These are phyloP conservation scores for Xeromyces bisporus DNA, from an alignment of 495 filamentous ascomycete species.

Conservation along the genomic window DNA sequence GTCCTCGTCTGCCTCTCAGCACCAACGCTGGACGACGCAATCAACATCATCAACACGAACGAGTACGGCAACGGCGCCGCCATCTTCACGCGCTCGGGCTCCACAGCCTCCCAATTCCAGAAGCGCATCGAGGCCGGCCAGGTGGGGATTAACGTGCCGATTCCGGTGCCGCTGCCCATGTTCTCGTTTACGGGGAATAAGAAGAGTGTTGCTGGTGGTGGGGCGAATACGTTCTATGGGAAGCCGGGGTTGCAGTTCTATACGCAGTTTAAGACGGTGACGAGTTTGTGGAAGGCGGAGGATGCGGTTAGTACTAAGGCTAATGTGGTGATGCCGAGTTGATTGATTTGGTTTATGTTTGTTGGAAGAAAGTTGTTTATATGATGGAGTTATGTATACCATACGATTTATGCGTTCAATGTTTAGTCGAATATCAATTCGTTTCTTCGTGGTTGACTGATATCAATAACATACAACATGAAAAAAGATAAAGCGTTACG, in stretches of 20 bases:
- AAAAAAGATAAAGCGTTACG: not conserved
- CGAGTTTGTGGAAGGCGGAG: conserved; percentile 72
- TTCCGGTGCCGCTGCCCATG: conserved; percentile 81
- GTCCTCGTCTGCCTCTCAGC: conserved; percentile 76
- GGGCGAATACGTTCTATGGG: conserved; percentile 90
- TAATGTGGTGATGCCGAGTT: conserved; percentile 85
- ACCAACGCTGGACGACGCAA: conserved; percentile 65
- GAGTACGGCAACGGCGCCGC: conserved; percentile 57
- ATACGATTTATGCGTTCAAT: too few species aligned
- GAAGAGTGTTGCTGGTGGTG: conserved; percentile 84
- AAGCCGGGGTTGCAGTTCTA: conserved; percentile 85
- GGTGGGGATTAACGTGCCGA: conserved; percentile 49
- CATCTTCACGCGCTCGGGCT: conserved; percentile 48
- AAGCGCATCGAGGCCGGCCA: conserved; percentile 44
- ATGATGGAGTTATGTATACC: too few species aligned
- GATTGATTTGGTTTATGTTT: too few species aligned
- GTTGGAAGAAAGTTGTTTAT: not conserved
- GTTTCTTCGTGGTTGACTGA: too few species aligned
- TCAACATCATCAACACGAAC: conserved; percentile 47
- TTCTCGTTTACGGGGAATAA: conserved; percentile 98
- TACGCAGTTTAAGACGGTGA: conserved; percentile 95
- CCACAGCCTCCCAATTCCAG: conserved; percentile 46
- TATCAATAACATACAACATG: too few species aligned
- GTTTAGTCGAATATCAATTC: too few species aligned
- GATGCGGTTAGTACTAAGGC: conserved; percentile 72